Conservation (phyloP, 129 eudicot species). For the Silybum marianum region DNA sequence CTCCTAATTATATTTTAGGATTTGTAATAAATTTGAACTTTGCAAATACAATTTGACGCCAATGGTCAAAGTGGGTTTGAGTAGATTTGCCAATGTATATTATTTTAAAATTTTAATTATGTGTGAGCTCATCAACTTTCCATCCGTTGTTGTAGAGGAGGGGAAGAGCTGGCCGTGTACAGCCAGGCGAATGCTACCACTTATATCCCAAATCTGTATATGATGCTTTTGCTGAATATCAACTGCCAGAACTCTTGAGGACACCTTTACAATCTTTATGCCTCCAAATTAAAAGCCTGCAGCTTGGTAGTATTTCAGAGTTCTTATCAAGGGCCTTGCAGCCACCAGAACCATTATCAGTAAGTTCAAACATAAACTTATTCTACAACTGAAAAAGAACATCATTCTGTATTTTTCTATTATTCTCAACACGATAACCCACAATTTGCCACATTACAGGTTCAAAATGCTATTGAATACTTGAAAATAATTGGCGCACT, state of each 20-base stretch:
- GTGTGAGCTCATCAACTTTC: slow-evolving; percentile 9
- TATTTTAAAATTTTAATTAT: not conserved
- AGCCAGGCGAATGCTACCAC: slow-evolving; percentile 94
- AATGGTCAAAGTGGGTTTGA: slow-evolving; percentile 1
- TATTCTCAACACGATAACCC: not conserved
- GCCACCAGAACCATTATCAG: slow-evolving; percentile 91
- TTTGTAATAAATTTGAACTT: not conserved
- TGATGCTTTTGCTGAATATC: slow-evolving; percentile 86
- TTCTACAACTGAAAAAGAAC: not conserved
- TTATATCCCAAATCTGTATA: slow-evolving; percentile 86
- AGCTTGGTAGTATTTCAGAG: slow-evolving; percentile 88
- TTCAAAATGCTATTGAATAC: slow-evolving; percentile 87
- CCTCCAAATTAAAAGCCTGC: slow-evolving; percentile 88
- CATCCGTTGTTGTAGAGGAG: slow-evolving; percentile 58
- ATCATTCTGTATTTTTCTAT: slow-evolving; percentile 2
- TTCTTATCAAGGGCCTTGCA: slow-evolving; percentile 90
- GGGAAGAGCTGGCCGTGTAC: slow-evolving; percentile 99
- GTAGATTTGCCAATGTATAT: not conserved
- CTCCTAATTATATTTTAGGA: not conserved
- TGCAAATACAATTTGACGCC: not conserved
- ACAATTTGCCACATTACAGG: slow-evolving; percentile 46
- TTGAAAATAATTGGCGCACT: slow-evolving; percentile 90
- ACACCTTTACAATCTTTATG: slow-evolving; percentile 95
- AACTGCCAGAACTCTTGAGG: slow-evolving; percentile 91
- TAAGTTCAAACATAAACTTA: slow-evolving; percentile 39